A percentile compares a stretch with the other conserved stretches of the same genome.
These are phyloP conservation scores for Dorcoceras hygrometricum DNA, from an alignment of 257 asterid genomes.

Conservation along the genomic window DNA sequence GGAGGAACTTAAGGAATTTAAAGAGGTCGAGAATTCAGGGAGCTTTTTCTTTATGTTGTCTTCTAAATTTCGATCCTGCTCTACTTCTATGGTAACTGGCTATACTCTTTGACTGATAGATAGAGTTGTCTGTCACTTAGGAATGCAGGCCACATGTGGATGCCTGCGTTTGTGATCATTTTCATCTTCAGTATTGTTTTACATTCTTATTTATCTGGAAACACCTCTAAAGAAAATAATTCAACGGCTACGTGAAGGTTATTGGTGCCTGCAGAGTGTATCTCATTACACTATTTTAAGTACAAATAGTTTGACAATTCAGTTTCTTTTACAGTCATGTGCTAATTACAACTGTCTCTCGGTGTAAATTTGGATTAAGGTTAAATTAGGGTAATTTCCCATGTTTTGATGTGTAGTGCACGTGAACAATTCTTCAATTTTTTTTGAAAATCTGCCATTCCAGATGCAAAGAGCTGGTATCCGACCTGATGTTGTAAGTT, in stretches of 20 bases:
- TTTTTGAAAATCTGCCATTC: slow-evolving; percentile 23
- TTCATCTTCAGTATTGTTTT: too few species aligned
- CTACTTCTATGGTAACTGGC: background rate
- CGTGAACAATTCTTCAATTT: slow-evolving; percentile 23
- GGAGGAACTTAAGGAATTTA: background rate
- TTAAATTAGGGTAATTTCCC: slow-evolving; percentile 8
- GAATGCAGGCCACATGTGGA: too few species aligned
- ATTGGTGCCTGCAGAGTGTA: background rate
- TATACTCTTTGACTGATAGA: background rate
- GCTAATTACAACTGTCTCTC: background rate
- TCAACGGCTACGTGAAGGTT: background rate
- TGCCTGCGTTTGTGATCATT: too few species aligned
- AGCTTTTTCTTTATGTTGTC: background rate
- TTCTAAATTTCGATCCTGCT: background rate
- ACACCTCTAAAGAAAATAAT: background rate
- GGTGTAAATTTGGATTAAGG: background rate
- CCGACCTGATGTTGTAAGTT: slow-evolving; percentile 91
- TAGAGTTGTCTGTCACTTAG: background rate
- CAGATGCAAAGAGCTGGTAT: slow-evolving; percentile 85
- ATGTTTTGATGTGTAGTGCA: slow-evolving; percentile 13
- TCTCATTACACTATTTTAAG: background rate
- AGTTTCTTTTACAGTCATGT: background rate
- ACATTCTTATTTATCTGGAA: too few species aligned
- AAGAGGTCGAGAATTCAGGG: background rate
- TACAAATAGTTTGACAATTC: background rate